Conservation (phyloP, 768 basidiomycete genomes). For the Phanerodontia chrysosporium region DNA sequence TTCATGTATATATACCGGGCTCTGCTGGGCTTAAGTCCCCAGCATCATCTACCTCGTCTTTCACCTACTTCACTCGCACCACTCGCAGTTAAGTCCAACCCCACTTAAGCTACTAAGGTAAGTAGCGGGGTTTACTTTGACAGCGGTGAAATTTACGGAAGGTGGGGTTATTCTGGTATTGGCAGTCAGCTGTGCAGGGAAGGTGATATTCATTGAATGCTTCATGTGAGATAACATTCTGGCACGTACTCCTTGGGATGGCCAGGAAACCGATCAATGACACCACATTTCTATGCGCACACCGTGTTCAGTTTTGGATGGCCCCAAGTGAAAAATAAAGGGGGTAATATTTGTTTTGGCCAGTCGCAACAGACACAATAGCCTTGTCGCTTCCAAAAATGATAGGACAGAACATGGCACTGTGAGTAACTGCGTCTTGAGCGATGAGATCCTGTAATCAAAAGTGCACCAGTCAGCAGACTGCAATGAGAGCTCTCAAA, state of each 20-base stretch:
- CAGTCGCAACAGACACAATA: slow-evolving; percentile 14
- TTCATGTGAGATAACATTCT: no score
- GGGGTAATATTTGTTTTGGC: slow-evolving; percentile 10
- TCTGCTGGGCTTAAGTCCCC: no score
- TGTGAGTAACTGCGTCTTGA: slow-evolving; percentile 6
- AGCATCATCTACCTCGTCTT: no score
- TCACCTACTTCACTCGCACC: no score
- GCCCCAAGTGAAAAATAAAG: slow-evolving; percentile 7
- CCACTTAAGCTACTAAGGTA: no score
- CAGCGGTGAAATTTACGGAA: slow-evolving; percentile 18
- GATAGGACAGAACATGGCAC: slow-evolving; percentile 8
- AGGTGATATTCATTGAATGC: not conserved
- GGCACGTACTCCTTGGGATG: slow-evolving; percentile 15
- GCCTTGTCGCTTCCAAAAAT: slow-evolving; percentile 16
- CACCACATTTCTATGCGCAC: slow-evolving; percentile 13
- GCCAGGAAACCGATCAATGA: slow-evolving; percentile 10
- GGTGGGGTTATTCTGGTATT: not conserved
- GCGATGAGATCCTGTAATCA: slow-evolving; percentile 9
- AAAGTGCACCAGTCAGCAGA: not conserved
- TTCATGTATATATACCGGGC: no score
- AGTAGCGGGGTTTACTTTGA: no score
- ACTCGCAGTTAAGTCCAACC: no score
- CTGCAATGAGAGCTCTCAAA: no score
- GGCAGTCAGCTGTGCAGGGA: slow-evolving; percentile 6
- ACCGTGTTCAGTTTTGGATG: slow-evolving; percentile 11